Evolutionary conservation across 768 basidiomycete genomes (phyloP).

Genomic region (Terana coerulea): DNA sequence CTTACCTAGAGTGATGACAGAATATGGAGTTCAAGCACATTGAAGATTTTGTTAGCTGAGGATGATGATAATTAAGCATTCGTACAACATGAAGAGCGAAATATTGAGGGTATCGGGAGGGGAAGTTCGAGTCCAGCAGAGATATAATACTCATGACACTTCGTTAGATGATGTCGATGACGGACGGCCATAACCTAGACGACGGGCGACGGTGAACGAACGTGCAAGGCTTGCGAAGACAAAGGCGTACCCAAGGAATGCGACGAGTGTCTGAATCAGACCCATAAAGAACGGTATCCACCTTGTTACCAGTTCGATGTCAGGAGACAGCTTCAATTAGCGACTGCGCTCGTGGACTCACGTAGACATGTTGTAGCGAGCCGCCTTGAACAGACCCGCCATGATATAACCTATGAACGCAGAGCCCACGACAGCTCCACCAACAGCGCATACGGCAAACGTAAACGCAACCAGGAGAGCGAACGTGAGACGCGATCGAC

Average conservation of each 20-base stretch:
- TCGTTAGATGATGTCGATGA: constrained; percentile 36
- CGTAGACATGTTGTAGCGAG: constrained; percentile 39
- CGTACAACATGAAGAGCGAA: no score
- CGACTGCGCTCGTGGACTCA: constrained; percentile 18
- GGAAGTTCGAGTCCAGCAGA: no score
- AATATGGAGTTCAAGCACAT: no score
- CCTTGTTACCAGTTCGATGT: constrained; percentile 15
- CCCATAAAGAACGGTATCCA: constrained; percentile 44
- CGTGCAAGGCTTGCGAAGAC: background rate
- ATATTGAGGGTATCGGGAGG: no score
- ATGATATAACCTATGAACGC: constrained; percentile 37
- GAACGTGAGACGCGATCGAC: constrained; percentile 36
- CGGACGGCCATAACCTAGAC: constrained; percentile 39
- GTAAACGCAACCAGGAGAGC: constrained; percentile 36
- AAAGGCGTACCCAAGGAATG: constrained; percentile 34
- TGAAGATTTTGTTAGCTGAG: no score
- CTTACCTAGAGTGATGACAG: no score
- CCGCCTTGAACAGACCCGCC: constrained; percentile 35
- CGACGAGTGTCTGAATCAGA: constrained; percentile 36
- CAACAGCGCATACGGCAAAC: constrained; percentile 32
- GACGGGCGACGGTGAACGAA: background rate
- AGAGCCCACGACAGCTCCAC: constrained; percentile 36
- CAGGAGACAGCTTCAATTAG: no score
- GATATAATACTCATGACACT: background rate
- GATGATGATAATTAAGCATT: no score